Conservation (phyloP, 257 asterid species). For the Ballota nigra region DNA sequence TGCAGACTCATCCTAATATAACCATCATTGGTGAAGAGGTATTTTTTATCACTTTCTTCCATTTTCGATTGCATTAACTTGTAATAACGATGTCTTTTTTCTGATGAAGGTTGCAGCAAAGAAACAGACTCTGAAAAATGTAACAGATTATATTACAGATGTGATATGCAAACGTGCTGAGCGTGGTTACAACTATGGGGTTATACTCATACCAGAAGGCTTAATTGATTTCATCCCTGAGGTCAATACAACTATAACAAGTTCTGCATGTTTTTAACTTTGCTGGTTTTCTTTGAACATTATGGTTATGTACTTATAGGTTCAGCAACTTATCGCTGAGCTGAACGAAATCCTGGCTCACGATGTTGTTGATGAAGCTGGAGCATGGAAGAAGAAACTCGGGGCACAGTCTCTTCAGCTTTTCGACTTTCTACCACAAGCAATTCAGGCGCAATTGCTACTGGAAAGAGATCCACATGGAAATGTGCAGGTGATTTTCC, state of each 20-base stretch:
- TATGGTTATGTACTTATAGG: conserved; percentile 38
- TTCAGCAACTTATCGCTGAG: conserved; percentile 74
- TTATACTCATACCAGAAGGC: conserved; percentile 81
- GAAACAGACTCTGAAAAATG: conserved; percentile 67
- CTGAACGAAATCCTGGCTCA: conserved; percentile 78
- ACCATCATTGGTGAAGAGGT: conserved; percentile 87
- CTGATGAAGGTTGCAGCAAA: conserved; percentile 63
- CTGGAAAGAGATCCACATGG: conserved; percentile 94
- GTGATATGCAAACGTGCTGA: conserved; percentile 70
- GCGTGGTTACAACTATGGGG: conserved; percentile 70
- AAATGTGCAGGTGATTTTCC: conserved; percentile 63
- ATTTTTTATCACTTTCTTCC: background rate
- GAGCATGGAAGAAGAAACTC: conserved; percentile 74
- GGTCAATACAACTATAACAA: conserved; percentile 35
- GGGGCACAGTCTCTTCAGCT: conserved; percentile 58
- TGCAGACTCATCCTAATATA: conserved; percentile 79
- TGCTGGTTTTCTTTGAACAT: background rate
- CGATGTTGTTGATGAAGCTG: conserved; percentile 74
- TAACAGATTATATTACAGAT: conserved; percentile 64
- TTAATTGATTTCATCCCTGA: conserved; percentile 81
- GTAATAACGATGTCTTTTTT: background rate
- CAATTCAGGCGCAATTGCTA: conserved; percentile 77
- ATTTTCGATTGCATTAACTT: background rate
- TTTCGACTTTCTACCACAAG: conserved; percentile 64
- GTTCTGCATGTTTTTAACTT: background rate